phyloP scores from a whole-genome alignment of 129 eudicot species.

The Erigeron canadensis region DNA sequence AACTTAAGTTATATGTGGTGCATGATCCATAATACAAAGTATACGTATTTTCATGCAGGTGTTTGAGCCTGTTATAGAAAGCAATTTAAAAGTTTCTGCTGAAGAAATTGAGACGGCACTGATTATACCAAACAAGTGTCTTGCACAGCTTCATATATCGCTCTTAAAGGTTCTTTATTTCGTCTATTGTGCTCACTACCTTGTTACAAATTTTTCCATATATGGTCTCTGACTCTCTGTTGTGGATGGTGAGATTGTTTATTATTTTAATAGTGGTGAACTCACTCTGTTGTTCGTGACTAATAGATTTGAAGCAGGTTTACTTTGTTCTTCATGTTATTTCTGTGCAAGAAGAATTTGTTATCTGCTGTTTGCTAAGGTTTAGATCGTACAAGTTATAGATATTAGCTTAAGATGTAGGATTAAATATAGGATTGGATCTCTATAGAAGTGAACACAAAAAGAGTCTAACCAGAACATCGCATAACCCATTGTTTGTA shows the following conservation, averaged over 20 bases:
- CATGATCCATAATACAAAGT: not conserved
- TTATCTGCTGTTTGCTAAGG: conserved; percentile 11
- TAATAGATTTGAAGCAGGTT: conserved; percentile 6
- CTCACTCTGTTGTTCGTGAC: not conserved
- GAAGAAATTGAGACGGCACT: conserved; percentile 79
- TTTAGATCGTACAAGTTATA: conserved; percentile 10
- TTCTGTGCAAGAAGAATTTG: not conserved
- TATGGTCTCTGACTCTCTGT: conserved; percentile 4
- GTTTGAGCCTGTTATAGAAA: conserved; percentile 64
- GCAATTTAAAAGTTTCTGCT: conserved; percentile 62
- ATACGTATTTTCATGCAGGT: conserved; percentile 44
- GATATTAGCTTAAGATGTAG: not conserved
- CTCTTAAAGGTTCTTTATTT: conserved; percentile 67
- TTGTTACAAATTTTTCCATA: conserved; percentile 15
- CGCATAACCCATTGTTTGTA: not conserved
- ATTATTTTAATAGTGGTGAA: not conserved
- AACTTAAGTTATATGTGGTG: not conserved
- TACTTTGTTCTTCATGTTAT: not conserved
- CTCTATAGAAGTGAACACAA: conserved; percentile 15
- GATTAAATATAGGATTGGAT: conserved; percentile 4
- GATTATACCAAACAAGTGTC: conserved; percentile 53
- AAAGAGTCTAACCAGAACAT: conserved; percentile 10
- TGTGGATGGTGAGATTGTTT: conserved; percentile 8
- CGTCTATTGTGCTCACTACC: not conserved
- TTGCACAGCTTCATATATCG: conserved; percentile 60